phyloP scores from a whole-genome alignment of 495 filamentous ascomycete species.

The Penicillium chermesinum region DNA sequence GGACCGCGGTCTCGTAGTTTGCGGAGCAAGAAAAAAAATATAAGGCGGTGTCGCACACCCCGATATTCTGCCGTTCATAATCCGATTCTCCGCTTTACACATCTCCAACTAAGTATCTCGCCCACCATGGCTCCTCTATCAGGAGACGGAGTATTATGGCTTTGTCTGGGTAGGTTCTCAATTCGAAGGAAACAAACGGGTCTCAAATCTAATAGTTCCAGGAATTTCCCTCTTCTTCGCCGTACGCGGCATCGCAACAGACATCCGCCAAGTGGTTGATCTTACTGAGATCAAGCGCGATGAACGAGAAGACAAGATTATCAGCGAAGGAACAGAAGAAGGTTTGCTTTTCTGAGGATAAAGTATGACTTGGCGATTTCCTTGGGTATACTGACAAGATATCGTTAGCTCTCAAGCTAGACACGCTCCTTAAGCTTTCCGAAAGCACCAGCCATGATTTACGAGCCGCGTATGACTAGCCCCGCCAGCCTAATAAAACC shows the following conservation, averaged over 20 bases:
- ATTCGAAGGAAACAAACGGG: background rate
- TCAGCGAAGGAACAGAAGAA: slow-evolving; percentile 46
- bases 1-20: background rate
- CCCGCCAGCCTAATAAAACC: background rate
- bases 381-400: background rate
- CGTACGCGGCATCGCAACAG: slow-evolving; percentile 38
- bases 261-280: slow-evolving; percentile 43
- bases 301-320: slow-evolving; percentile 43
- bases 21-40: slow-evolving; percentile 18
- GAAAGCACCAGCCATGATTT: slow-evolving; percentile 48
- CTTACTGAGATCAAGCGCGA: slow-evolving; percentile 45
- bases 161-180: slow-evolving; percentile 35
- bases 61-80: slow-evolving; percentile 29
- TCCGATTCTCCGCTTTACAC: slow-evolving; percentile 32
- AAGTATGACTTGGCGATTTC: slow-evolving; percentile 6
- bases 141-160: slow-evolving; percentile 41
- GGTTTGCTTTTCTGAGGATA: slow-evolving; percentile 18
- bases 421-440: slow-evolving; percentile 46
- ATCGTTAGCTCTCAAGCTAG: slow-evolving; percentile 42
- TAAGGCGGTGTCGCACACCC: slow-evolving; percentile 27
- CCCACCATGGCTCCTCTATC: slow-evolving; percentile 35
- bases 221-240: slow-evolving; percentile 45
- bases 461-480: slow-evolving; percentile 42
- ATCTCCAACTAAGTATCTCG: slow-evolving; percentile 16
- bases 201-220: slow-evolving; percentile 14